phyloP scores from a whole-genome alignment of 1,284 basidiomycete species.

The Cutaneotrichosporon cyanovorans region DNA sequence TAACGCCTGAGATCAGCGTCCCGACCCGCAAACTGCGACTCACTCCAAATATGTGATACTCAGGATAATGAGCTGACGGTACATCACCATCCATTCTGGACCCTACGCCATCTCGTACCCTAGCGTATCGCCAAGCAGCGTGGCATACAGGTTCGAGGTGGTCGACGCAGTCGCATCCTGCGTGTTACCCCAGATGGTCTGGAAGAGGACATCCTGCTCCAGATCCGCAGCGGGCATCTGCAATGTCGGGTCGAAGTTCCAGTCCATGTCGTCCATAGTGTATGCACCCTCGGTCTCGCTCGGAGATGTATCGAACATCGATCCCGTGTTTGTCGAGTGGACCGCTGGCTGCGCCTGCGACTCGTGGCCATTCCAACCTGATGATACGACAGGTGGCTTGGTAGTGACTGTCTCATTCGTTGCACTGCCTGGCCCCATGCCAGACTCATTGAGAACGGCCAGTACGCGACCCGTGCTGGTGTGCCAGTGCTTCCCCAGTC shows the following conservation, averaged over 20 bases:
- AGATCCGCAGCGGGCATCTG: constrained; percentile 14
- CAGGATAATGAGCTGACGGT: too few species aligned
- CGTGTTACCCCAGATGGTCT: constrained; percentile 9
- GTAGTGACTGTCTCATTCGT: too few species aligned
- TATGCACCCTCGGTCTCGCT: too few species aligned
- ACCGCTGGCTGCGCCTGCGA: too few species aligned
- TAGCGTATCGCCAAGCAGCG: constrained; percentile 12
- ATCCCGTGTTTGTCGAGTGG: too few species aligned
- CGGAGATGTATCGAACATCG: too few species aligned
- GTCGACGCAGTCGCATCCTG: background rate
- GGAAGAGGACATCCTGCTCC: constrained; percentile 9
- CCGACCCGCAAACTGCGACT: too few species aligned
- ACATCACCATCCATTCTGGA: too few species aligned
- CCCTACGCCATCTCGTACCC: background rate
- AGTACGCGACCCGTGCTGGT: background rate
- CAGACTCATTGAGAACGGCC: background rate
- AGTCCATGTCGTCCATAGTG: background rate
- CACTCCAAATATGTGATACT: too few species aligned
- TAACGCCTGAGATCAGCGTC: too few species aligned
- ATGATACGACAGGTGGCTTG: too few species aligned
- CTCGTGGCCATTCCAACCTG: background rate
- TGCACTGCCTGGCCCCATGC: background rate
- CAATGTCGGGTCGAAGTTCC: constrained; percentile 14
- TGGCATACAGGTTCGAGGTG: constrained; percentile 12
- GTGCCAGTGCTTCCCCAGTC: constrained; percentile 14